Evolutionary conservation across 306 rosid genomes (phyloP), one percentile per base, ranked within the genome.

Genomic region (Ochetophila trinervis): DNA sequence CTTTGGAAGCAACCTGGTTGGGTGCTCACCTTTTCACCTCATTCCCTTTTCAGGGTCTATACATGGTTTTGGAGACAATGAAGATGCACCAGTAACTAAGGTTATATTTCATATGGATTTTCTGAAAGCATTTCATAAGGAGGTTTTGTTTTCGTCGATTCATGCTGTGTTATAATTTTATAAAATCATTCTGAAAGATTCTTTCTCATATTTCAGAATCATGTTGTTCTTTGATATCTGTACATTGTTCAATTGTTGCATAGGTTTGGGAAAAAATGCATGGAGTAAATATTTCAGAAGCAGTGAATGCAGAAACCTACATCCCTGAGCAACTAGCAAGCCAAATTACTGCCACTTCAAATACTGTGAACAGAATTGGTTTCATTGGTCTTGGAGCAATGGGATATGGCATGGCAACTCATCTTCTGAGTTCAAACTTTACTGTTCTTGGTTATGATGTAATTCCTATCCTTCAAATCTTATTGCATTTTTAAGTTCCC

Each of bases 371-470:
- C 48, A 81, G 87, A 63, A 75, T 92, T 81, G 98, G 96, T 74
- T 92, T 92, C 81, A 71, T 92, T 69, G 98, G 98, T 67, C 98
- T 92, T 63, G 98, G 98, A 79, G 98, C 95, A 62, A 92, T 92
- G 98, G 98, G 98, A 76, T 92, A 87, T 76, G 98, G 98, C 87
- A 92, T 92, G 98, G 95, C 98, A 67, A 82, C 96, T 67, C 93
- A 92, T 49, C 86, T 92, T 62, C 60, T 92, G 82, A 86, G 51
- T 44, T 87, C 91, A 57, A 79, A 89, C 35, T 87, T 84, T 85
- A 53, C 68, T 52, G 98, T 92, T 61, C 24, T 44, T 72, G 98
- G 98, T 78, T 92, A 68, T 76, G 98, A 92, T 66, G 98, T 92
- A 92, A 92, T 79, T 77, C 21, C 76, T 75, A 47, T 22, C 44